Base-by-base conservation (phyloP, 371 early-diverging fungal genomes). In the Circinella umbellata region DNA sequence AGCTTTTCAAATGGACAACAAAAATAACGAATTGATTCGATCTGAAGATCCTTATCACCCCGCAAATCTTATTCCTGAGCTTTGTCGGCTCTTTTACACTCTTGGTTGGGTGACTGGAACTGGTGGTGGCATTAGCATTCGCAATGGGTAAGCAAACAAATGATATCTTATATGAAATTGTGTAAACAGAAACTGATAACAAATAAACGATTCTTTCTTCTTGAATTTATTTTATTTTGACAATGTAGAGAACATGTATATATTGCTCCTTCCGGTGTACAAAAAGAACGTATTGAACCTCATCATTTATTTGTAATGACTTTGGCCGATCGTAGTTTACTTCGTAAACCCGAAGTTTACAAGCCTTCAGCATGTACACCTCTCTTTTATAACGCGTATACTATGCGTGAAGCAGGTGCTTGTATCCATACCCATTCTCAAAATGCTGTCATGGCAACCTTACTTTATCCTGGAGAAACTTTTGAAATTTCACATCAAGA, bases 381-480 rank as follows among this genome's bases (percentile, higher is more conserved):
- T 10, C 86, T 98, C 42, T 98, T 98, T 76, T 96, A 91, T 75
- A 96, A 95, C 76, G 93, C 96, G 7, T 97, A 95, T 81, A 88
- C 88, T 8, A 84, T 94, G 89, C 88, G 95, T n/a, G 82, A 88
- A 48, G 95, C 96, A n/a, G 93, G 93, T 46, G 96, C 97, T 7
- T 97, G 97, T 85, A 95, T 98, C 74, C 98, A 98, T 75, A 96
- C 98, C 5, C 98, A 98, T 80, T 96, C 96, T 15, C 96, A 95
- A 77, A 86, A 94, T 72, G 99, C 99, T 1, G 96, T 98, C 42
- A 91, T 98, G 91, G 96, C 86, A 3, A 97, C 99, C 0, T 75
- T 98, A 77, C 75, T 97, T 61, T 91, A 77, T 66, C 80, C 86
- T 17, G 92, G 91, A 27, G 76, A 86, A 18, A 88, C 84, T 42